Evolutionary conservation across 345 rosid genomes (phyloP), one percentile per base, ranked within the genome.

Genomic region (Conringia planisiliqua): DNA sequence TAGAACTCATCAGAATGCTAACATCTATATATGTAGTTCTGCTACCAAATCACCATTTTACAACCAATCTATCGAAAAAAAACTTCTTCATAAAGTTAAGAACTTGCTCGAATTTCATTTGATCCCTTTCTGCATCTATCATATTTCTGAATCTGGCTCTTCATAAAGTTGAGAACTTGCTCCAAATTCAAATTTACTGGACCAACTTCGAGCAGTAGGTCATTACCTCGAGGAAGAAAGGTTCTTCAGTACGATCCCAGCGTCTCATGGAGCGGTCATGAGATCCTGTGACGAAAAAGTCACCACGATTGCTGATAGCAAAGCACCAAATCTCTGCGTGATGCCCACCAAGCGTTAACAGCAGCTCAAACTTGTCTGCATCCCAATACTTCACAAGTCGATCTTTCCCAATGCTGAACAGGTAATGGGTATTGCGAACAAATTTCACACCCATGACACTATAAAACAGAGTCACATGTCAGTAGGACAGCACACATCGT

Each of bases 211-310:
- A 42, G 13, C 11, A 54, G 38, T 30, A 27, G 60, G 38, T 47
- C 30, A 48, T 50, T 72, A 95, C 97, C 93, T 92, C 99, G 61
- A 92, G 87, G 82, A 95, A 95, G 81, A 95, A 92, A 32, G 92
- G 99, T 71, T 95, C 99, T 61, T 95, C 97, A 27, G 97, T 86
- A 61, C 96, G 96, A 78, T 92, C 99, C 99, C 99, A 95, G 30
- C 99, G 94, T 42, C 97, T 93, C 73, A 95, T 88, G 29, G 99
- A 95, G 52, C 96, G 85, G 46, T 95, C 99, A 86, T 90, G 99
- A 70, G 99, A 92, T 47, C 99, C 99, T 54, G 99, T 95, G 73
- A 95, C 96, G 72, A 95, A 50, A 68, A 95, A 95, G 81, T 95
- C 96, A 55, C 97, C 97, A 76, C 91, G 96, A 66, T 73, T 85